phyloP scores from a whole-genome alignment of 2,329 filamentous ascomycete genomes.

The Venturia asperata region DNA sequence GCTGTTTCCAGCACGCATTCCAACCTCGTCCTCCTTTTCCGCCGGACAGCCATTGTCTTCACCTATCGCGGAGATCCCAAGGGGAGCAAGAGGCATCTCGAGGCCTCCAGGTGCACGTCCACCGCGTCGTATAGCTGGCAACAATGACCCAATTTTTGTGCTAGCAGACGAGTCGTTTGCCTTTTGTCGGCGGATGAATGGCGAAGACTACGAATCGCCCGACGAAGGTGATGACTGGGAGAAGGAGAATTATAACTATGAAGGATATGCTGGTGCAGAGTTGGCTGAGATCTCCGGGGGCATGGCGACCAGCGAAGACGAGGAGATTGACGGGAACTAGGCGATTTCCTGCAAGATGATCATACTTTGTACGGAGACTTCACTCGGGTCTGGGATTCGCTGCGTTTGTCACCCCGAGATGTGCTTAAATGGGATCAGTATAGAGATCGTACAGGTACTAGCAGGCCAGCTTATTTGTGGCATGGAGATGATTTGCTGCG shows the following conservation, averaged over 20 bases:
- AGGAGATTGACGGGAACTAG: neutral
- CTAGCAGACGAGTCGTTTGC: neutral
- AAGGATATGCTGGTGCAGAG: no score
- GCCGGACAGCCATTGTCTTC: neutral
- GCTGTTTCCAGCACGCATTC: neutral
- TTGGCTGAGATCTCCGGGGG: neutral
- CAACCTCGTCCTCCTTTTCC: neutral
- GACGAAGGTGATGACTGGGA: neutral
- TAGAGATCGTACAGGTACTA: neutral
- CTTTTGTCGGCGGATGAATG: neutral
- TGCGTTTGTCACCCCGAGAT: neutral
- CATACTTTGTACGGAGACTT: neutral
- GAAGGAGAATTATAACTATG: neutral
- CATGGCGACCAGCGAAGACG: neutral
- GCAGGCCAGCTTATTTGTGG: neutral
- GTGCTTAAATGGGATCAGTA: neutral
- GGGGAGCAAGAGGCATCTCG: neutral
- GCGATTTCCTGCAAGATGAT: neutral
- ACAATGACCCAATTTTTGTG: neutral
- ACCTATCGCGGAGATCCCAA: neutral
- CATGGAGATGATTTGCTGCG: neutral
- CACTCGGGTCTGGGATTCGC: neutral
- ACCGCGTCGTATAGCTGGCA: neutral
- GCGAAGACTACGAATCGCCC: conserved; percentile 1
- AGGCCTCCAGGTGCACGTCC: neutral